Conservation (phyloP, 2,329 filamentous ascomycete species). For the Pezicula neosporulosa region DNA sequence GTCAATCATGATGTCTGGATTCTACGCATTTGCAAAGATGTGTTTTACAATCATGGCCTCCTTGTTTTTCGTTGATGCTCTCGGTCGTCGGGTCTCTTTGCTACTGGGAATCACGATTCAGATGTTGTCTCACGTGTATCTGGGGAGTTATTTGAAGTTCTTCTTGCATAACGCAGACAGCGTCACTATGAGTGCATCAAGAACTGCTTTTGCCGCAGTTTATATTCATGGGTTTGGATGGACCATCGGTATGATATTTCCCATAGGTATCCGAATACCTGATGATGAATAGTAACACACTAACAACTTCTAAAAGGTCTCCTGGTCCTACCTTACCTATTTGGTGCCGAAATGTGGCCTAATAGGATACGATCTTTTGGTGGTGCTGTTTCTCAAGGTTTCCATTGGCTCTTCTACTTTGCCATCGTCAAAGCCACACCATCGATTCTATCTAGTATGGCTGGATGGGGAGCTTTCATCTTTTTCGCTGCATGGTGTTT, state of each 20-base stretch:
- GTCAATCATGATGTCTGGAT: no score
- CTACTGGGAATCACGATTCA: constrained; percentile 20
- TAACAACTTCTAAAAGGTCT: constrained; percentile 21
- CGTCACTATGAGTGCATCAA: constrained; percentile 26
- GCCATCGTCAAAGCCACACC: constrained; percentile 33
- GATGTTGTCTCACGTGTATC: constrained; percentile 29
- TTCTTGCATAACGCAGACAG: constrained; percentile 9
- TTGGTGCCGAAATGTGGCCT: constrained; percentile 41
- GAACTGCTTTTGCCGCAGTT: constrained; percentile 39
- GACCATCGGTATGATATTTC: constrained; percentile 28
- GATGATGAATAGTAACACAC: no score
- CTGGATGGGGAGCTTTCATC: constrained; percentile 41
- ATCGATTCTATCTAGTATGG: constrained; percentile 27
- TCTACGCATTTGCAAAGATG: constrained; percentile 31
- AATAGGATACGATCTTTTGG: constrained; percentile 42
- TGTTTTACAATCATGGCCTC: constrained; percentile 30
- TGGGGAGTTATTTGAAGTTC: constrained; percentile 30
- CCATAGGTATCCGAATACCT: neutral
- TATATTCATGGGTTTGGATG: constrained; percentile 44
- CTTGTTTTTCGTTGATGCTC: constrained; percentile 33
- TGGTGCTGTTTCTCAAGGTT: constrained; percentile 33
- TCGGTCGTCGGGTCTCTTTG: constrained; percentile 28
- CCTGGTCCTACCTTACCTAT: constrained; percentile 40
- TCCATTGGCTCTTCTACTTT: constrained; percentile 41
- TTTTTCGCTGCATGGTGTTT: constrained; percentile 38